A percentile compares a stretch with the other conserved stretches of the same genome.
Evolutionary conservation across 2,329 filamentous ascomycete species (phyloP).

Genomic region (Apiospora rasikravindrae): DNA sequence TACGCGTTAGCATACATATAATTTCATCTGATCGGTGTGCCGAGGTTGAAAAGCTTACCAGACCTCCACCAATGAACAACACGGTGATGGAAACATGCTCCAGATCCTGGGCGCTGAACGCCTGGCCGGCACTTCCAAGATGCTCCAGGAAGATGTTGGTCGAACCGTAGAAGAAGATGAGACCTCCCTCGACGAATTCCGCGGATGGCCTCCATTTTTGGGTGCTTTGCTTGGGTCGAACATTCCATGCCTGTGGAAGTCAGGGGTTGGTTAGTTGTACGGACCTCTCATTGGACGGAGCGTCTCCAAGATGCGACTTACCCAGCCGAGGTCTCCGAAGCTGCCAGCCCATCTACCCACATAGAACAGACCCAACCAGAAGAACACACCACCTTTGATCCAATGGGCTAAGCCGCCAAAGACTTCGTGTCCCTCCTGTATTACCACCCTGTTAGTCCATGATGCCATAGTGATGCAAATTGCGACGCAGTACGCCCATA

Average conservation of each 20-base stretch:
- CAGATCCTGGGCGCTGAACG: slow-evolving; percentile 79
- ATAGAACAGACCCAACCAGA: slow-evolving; percentile 88
- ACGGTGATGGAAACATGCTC: slow-evolving; percentile 93
- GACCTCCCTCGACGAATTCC: slow-evolving; percentile 86
- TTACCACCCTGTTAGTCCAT: slow-evolving; percentile 22
- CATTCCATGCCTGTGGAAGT: slow-evolving; percentile 74
- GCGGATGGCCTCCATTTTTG: slow-evolving; percentile 76
- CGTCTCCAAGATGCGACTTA: slow-evolving; percentile 37
- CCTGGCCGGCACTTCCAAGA: slow-evolving; percentile 71
- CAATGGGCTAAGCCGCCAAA: slow-evolving; percentile 92
- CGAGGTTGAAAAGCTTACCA: slow-evolving; percentile 60
- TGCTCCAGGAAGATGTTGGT: slow-evolving; percentile 95
- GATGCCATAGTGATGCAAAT: slow-evolving; percentile 18
- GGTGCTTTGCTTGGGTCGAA: slow-evolving; percentile 65
- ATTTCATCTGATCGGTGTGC: neutral
- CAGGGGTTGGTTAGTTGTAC: neutral
- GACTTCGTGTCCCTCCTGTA: slow-evolving; percentile 68
- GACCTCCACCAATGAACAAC: slow-evolving; percentile 89
- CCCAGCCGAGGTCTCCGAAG: slow-evolving; percentile 90
- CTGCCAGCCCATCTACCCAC: slow-evolving; percentile 89
- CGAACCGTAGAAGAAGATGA: slow-evolving; percentile 88
- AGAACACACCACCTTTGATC: slow-evolving; percentile 93
- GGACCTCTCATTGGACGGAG: slow-evolving; percentile 21
- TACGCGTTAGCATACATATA: neutral
- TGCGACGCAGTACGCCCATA: slow-evolving; percentile 24